Percentiles rank a stretch among this genome's conserved stretches.
Evolutionary conservation across 1,284 basidiomycete species (phyloP).

Genomic region (Cryptococcus depauperatus): DNA sequence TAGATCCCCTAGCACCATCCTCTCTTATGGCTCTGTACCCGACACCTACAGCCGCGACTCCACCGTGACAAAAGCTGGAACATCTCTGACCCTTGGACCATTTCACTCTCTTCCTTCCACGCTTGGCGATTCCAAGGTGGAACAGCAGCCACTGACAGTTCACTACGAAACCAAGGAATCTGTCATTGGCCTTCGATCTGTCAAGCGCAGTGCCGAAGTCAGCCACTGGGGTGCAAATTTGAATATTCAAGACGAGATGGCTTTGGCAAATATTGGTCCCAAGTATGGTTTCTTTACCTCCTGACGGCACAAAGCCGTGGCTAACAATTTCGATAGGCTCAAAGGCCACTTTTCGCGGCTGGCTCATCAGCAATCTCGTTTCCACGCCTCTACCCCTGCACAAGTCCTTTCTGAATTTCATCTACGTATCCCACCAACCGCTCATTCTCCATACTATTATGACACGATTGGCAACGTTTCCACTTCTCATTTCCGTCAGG

Average conservation of each 20-base stretch:
- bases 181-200: slow-evolving; percentile 62
- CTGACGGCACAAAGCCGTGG: not conserved
- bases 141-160: slow-evolving; percentile 61
- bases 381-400: slow-evolving; percentile 54
- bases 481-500: slow-evolving; percentile 72
- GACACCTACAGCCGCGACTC: slow-evolving; percentile 38
- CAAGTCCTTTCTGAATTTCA: slow-evolving; percentile 60
- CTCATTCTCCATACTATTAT: slow-evolving; percentile 75
- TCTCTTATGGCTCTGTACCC: slow-evolving; percentile 55
- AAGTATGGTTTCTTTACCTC: slow-evolving; percentile 52
- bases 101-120: slow-evolving; percentile 63
- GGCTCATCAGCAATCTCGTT: slow-evolving; percentile 70
- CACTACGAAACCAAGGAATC: slow-evolving; percentile 78
- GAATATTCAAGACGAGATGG: slow-evolving; percentile 82
- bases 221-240: slow-evolving; percentile 95
- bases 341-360: slow-evolving; percentile 95
- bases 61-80: slow-evolving; percentile 59
- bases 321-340: slow-evolving; percentile 52
- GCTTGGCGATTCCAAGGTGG: slow-evolving; percentile 47
- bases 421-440: slow-evolving; percentile 70
- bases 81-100: slow-evolving; percentile 80
- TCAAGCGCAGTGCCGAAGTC: slow-evolving; percentile 75
- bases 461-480: slow-evolving; percentile 95
- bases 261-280: slow-evolving; percentile 79
- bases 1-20: slow-evolving; percentile 60